Conservation (phyloP, 2,329 filamentous ascomycete genomes). For the Fusarium buharicum region DNA sequence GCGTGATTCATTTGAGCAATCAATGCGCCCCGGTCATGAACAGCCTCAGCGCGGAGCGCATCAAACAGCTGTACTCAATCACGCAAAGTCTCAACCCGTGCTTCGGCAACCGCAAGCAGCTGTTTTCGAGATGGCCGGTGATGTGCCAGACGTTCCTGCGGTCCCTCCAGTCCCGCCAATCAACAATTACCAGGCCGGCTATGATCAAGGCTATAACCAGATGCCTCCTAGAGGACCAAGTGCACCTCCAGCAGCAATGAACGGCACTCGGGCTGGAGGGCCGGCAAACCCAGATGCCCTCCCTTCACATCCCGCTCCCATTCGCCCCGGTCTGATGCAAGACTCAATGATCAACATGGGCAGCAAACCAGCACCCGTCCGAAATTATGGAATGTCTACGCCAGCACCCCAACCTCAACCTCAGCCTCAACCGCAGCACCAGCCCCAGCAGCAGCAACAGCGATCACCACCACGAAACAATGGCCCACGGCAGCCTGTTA, state of each 20-base stretch:
- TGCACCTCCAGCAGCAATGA: conserved; percentile 45
- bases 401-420: conserved; percentile 45
- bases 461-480: conserved; percentile 45
- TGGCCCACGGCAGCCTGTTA: conserved; percentile 42
- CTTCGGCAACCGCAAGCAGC: conserved; percentile 72
- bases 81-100: conserved; percentile 75
- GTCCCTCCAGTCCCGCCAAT: conserved; percentile 50
- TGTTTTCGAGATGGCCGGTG: conserved; percentile 77
- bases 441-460: conserved; percentile 51
- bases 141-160: conserved; percentile 67
- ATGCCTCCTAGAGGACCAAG: conserved; percentile 48
- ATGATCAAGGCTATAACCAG: conserved; percentile 43
- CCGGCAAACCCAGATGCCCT: conserved; percentile 56
- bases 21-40: conserved; percentile 54
- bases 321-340: conserved; percentile 70
- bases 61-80: conserved; percentile 64
- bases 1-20: conserved; percentile 60
- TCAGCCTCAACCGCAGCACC: conserved; percentile 35
- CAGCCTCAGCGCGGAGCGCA: conserved; percentile 62
- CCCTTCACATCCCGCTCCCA: conserved; percentile 69
- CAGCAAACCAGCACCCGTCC: conserved; percentile 67
- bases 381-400: conserved; percentile 64
- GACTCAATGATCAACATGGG: conserved; percentile 66
- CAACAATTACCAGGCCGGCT: conserved; percentile 45
- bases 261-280: conserved; percentile 29